Evolutionary conservation across 305 asterid species (phyloP).

Genomic region (Andrographis paniculata): DNA sequence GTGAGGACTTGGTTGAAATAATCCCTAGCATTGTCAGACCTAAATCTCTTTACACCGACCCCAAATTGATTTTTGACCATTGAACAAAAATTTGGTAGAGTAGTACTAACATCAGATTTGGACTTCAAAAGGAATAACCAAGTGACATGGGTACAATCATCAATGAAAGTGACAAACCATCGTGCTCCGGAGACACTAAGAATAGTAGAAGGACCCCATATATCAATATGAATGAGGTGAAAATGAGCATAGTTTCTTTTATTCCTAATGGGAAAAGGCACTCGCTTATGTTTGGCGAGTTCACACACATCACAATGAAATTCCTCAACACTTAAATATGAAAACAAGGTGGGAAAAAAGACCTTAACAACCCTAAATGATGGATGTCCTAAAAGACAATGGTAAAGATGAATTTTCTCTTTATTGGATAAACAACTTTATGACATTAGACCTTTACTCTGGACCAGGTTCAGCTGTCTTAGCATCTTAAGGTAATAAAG

Average conservation of each 20-base stretch:
- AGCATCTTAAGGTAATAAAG: too few relatives aligned
- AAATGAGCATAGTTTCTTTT: background rate
- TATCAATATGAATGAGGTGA: background rate
- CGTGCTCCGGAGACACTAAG: background rate
- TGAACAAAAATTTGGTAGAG: background rate
- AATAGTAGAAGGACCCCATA: background rate
- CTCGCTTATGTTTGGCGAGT: background rate
- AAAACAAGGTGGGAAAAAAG: background rate
- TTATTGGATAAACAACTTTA: too few relatives aligned
- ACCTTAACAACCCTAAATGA: background rate
- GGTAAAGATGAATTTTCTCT: background rate
- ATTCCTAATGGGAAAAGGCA: background rate
- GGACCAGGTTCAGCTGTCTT: too few relatives aligned
- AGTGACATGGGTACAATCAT: constrained; percentile 1
- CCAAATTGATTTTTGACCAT: background rate
- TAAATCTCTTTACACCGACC: background rate
- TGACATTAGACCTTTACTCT: too few relatives aligned
- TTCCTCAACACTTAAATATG: background rate
- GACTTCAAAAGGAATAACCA: background rate
- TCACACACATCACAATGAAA: constrained; percentile 3
- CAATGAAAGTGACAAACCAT: constrained; percentile 6
- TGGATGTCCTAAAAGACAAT: background rate
- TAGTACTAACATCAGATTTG: background rate
- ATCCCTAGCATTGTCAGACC: background rate
- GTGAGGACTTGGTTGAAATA: background rate